A percentile compares a stretch with the other conserved stretches of the same genome.
Evolutionary conservation across 2,329 filamentous ascomycete genomes (phyloP).

Genomic region (Fusarium bulbicola): DNA sequence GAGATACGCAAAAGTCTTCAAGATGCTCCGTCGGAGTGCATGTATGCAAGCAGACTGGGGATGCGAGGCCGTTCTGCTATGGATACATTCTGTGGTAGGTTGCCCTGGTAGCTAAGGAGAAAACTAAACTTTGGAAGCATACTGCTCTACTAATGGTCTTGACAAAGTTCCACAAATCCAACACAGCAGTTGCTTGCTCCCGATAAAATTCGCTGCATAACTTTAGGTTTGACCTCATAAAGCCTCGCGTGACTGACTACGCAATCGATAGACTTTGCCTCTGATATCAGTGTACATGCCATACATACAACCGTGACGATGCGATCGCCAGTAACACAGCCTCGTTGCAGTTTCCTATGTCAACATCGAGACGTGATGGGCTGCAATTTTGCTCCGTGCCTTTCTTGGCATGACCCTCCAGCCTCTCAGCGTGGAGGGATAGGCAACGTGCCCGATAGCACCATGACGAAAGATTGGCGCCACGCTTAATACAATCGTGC

Average conservation of each 20-base stretch:
- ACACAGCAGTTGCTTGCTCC: not conserved
- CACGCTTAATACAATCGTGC: slow-evolving; percentile 24
- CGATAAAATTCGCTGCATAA: not conserved
- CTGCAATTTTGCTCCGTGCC: slow-evolving; percentile 1
- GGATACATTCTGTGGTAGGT: not conserved
- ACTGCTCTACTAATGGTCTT: not conserved
- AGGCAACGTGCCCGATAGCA: slow-evolving; percentile 31
- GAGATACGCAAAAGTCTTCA: not conserved
- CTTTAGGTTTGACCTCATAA: not conserved
- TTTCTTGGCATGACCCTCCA: slow-evolving; percentile 11
- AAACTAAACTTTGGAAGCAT: not conserved
- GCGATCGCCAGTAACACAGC: slow-evolving; percentile 9
- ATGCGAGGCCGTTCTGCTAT: not conserved
- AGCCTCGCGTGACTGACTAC: slow-evolving; percentile 17
- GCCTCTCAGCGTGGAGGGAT: slow-evolving; percentile 30
- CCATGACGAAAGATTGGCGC: slow-evolving; percentile 34
- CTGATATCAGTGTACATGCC: not conserved
- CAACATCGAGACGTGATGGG: slow-evolving; percentile 4
- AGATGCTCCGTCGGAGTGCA: not conserved
- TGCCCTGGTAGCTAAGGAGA: not conserved
- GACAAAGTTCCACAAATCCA: not conserved
- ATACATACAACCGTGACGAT: not conserved
- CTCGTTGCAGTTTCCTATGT: not conserved
- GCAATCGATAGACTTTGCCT: slow-evolving; percentile 13
- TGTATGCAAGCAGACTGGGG: not conserved